phyloP scores from a whole-genome alignment of 2,329 filamentous ascomycete species.

The Metarhizium guizhouense region DNA sequence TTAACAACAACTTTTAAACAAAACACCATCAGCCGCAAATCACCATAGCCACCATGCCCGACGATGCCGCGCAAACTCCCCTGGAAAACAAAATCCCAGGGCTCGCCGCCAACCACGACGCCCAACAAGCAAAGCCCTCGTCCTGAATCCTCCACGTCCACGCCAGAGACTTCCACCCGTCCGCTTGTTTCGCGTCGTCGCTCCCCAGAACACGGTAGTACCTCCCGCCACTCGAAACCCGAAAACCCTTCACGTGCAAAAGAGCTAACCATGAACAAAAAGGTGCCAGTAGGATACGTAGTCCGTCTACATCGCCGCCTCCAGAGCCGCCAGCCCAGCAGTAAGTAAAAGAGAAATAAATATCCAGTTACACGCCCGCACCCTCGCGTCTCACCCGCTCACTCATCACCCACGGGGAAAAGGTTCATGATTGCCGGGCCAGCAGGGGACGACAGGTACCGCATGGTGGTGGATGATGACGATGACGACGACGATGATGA shows the following conservation, averaged over 20 bases:
- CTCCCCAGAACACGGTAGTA: neutral
- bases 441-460: conserved; percentile 62
- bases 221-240: no score
- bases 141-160: neutral
- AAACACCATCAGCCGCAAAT: neutral
- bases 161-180: neutral
- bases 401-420: neutral
- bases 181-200: no score
- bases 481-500: conserved; percentile 16
- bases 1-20: neutral
- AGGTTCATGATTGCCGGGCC: conserved; percentile 57
- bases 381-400: no score
- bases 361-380: no score
- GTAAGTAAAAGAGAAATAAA: conserved; percentile 18
- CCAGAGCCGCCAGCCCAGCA: conserved; percentile 37
- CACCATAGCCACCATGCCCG: neutral
- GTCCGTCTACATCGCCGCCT: conserved; percentile 43
- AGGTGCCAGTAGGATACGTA: conserved; percentile 19
- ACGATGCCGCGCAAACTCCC: conserved; percentile 7
- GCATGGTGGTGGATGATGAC: conserved; percentile 53
- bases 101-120: neutral
- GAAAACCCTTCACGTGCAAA: no score
- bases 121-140: neutral
- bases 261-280: neutral
- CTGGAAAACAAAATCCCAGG: neutral